Base-by-base conservation (phyloP, 306 rosid genomes). In the Begonia peltatifolia region DNA sequence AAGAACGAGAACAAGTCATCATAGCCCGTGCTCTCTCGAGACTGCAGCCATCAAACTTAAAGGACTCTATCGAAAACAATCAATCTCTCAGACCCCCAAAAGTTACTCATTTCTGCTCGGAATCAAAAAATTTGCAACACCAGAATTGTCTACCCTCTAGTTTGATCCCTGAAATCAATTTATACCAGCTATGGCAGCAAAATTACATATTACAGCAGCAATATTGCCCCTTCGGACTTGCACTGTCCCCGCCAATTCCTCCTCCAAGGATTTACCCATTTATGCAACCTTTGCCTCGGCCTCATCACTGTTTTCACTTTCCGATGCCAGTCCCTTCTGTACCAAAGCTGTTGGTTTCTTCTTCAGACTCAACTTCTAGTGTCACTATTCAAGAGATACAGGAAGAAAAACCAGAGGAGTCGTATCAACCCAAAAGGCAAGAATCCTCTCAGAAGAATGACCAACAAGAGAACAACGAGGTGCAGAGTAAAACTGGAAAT, bases 131-230 rank as follows among this genome's bases (percentile, higher is more conserved):
- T 30, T 30, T 55, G 67, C 80, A 59, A 63, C 73, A 74, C 65
- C 80, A 71, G n/a, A 65, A 60, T 56, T 77, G 67, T 63, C 73
- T 60, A 49, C 63, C 60, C 72, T 75, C 85, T 52, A 64, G 68
- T 44, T 73, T 73, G 70, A 67, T 75, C 3, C 80, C 84, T 15
- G 80, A 80, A 54, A 47, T 69, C 61, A 64, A 79, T 53, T 60
- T 78, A 63, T 80, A 83, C 62, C 86, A 83, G 58, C 63, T 83
- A 47, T 87, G 95, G 93, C 86, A 80, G 68, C 88, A 79, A 58
- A 80, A 87, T 42, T 79, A 79, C 66, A 56, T 83, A 30, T 14
- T 73, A 41, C 93, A 61, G 66, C 88, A 77, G 56, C 83, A 81
- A 55, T 67, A 64, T 57, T 65, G 23, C 66, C 51, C 71, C 25